Conservation (phyloP, 345 rosid genomes). For the Populus davidiana region DNA sequence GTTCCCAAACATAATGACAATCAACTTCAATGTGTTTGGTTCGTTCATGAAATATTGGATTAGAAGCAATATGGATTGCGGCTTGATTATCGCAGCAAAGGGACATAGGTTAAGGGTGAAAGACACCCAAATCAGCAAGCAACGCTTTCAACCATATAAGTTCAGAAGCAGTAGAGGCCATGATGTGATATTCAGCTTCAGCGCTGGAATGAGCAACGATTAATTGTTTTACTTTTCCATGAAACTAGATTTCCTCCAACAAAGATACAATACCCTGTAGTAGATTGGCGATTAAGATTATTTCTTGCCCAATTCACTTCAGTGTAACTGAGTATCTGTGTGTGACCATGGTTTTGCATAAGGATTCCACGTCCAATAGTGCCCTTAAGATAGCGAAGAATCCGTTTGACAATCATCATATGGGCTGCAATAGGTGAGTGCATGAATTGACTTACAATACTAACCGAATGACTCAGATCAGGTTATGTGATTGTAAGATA, state of each 20-base stretch:
- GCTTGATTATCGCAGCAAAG: background rate
- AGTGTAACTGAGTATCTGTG: background rate
- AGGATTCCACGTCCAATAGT: background rate
- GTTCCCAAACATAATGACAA: background rate
- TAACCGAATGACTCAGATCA: too few relatives aligned
- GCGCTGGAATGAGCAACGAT: rapidly evolving
- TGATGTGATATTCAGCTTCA: rapidly evolving
- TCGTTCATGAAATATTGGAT: background rate
- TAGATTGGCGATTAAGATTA: background rate
- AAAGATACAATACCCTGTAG: background rate
- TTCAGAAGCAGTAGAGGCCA: background rate
- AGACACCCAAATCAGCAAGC: background rate
- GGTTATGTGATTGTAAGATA: too few relatives aligned
- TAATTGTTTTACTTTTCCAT: too few relatives aligned
- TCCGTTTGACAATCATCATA: background rate
- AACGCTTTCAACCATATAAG: background rate
- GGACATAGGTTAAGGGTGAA: background rate
- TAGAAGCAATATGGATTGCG: background rate
- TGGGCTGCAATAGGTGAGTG: background rate
- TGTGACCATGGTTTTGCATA: background rate
- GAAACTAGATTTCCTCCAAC: background rate
- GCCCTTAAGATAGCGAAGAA: background rate
- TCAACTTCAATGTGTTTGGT: background rate
- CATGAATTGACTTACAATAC: background rate
- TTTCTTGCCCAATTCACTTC: too few relatives aligned